Percentiles rank a stretch among this genome's conserved stretches.
Conservation (phyloP, 2,329 filamentous ascomycete species). For the Botrytis cinerea region DNA sequence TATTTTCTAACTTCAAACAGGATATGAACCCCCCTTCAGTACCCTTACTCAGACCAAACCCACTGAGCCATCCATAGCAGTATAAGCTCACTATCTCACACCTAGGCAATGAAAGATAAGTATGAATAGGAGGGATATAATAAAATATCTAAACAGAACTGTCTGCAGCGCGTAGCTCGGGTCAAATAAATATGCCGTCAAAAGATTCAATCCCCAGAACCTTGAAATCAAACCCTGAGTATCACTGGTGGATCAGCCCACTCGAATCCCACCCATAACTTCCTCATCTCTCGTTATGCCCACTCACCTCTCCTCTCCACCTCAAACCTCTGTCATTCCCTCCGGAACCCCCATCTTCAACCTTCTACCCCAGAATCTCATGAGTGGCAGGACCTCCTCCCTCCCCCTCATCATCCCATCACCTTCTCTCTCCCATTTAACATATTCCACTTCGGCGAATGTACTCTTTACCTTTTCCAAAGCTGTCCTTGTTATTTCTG, state of each 20-base stretch:
- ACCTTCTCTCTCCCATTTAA: slow-evolving; percentile 67
- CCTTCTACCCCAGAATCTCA: slow-evolving; percentile 76
- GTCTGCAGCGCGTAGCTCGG: background rate
- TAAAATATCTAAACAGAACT: background rate
- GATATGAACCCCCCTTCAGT: background rate
- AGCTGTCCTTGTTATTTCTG: slow-evolving; percentile 62
- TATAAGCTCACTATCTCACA: background rate
- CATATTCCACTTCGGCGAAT: slow-evolving; percentile 67
- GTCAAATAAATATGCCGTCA: background rate
- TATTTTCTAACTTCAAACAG: background rate
- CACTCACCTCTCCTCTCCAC: background rate
- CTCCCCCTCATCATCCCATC: slow-evolving; percentile 81
- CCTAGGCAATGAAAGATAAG: background rate
- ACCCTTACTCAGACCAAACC: background rate
- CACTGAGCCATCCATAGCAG: background rate
- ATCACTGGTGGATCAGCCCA: background rate
- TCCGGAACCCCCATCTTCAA: slow-evolving; percentile 56
- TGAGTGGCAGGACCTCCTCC: slow-evolving; percentile 87
- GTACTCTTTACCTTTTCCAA: slow-evolving; percentile 63
- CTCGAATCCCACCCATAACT: background rate
- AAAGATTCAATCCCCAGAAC: background rate
- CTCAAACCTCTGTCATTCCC: slow-evolving; percentile 52
- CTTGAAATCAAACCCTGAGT: background rate
- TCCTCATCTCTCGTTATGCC: background rate
- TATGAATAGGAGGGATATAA: background rate